phyloP scores from a whole-genome alignment of 371 early-diverging fungal species.

The Actinomortierella ambigua region DNA sequence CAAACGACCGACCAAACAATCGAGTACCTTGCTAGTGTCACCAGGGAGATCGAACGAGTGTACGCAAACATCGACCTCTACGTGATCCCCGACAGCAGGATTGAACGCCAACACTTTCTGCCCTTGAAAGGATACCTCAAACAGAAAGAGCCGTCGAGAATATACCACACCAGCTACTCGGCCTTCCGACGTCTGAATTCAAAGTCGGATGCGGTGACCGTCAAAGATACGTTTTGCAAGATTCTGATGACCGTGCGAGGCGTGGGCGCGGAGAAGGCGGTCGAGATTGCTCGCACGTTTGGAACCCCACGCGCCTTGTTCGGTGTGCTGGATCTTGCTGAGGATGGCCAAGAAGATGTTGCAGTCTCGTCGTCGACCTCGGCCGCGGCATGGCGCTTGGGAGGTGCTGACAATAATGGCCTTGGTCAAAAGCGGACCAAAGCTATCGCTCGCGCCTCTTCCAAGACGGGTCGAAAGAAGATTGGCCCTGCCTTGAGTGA shows the following conservation, averaged over 20 bases:
- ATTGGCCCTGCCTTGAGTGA: conserved; percentile 58
- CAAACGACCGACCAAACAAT: conserved; percentile 74
- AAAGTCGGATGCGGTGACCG: conserved; percentile 68
- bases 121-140: conserved; percentile 53
- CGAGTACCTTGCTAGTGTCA: conserved; percentile 68
- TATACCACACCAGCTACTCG: conserved; percentile 60
- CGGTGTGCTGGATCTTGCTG: conserved; percentile 40
- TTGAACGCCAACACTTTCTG: conserved; percentile 58
- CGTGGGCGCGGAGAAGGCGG: conserved; percentile 83
- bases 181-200: conserved; percentile 66
- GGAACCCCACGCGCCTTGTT: conserved; percentile 68
- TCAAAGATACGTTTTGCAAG: conserved; percentile 75
- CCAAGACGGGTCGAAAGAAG: conserved; percentile 52
- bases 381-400: too few relatives aligned
- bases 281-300: conserved; percentile 66
- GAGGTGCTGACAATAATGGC: too few relatives aligned
- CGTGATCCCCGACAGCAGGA: conserved; percentile 59
- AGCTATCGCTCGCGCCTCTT: conserved; percentile 34
- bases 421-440: conserved; percentile 27
- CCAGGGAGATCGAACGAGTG: conserved; percentile 54
- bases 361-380: too few relatives aligned
- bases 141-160: conserved; percentile 38
- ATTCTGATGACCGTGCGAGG: conserved; percentile 86
- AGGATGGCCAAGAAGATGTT: conserved; percentile 20
- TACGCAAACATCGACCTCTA: conserved; percentile 54